Conservation (phyloP, 805 yeast genomes). For the Candida nitratophila region DNA sequence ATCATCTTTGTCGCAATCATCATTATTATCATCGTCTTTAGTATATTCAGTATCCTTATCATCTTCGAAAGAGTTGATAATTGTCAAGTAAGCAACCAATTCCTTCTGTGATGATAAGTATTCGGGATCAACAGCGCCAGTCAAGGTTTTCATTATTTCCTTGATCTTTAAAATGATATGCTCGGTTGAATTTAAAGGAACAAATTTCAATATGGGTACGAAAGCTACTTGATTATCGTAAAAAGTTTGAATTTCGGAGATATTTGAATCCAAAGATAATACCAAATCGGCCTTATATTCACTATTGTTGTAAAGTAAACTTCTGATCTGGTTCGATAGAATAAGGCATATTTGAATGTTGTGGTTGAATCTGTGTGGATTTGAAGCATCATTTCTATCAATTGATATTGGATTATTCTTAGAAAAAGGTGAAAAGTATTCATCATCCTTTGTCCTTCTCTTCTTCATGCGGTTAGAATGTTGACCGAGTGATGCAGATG, state of each 20-base stretch:
- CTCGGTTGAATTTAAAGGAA: conserved; percentile 38
- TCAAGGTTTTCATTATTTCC: conserved; percentile 3
- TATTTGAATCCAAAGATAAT: conserved; percentile 40
- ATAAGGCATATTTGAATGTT: conserved; percentile 33
- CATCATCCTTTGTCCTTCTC: conserved; percentile 15
- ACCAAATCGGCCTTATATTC: conserved; percentile 34
- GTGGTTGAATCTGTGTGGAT: conserved; percentile 1
- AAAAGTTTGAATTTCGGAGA: conserved; percentile 19
- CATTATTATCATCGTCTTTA: conserved; percentile 8
- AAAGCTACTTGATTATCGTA: conserved; percentile 2
- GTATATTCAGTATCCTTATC: background rate
- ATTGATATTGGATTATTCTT: conserved; percentile 20
- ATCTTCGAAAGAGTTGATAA: background rate
- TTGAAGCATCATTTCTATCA: background rate
- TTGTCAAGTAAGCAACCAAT: conserved; percentile 13
- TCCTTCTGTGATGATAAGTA: conserved; percentile 5
- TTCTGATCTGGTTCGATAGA: conserved; percentile 36
- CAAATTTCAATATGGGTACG: conserved; percentile 39
- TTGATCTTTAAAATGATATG: conserved; percentile 26
- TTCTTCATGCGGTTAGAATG: background rate
- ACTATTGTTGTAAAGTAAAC: conserved; percentile 16
- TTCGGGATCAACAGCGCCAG: background rate
- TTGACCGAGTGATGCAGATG: too few species aligned
- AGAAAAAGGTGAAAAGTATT: conserved; percentile 23
- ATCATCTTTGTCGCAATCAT: too few species aligned